A percentile compares a stretch with the other conserved stretches of the same genome.
These are phyloP conservation scores for Jamesozyma lodderae DNA, from an alignment of 805 yeast species.

Conservation along the genomic window DNA sequence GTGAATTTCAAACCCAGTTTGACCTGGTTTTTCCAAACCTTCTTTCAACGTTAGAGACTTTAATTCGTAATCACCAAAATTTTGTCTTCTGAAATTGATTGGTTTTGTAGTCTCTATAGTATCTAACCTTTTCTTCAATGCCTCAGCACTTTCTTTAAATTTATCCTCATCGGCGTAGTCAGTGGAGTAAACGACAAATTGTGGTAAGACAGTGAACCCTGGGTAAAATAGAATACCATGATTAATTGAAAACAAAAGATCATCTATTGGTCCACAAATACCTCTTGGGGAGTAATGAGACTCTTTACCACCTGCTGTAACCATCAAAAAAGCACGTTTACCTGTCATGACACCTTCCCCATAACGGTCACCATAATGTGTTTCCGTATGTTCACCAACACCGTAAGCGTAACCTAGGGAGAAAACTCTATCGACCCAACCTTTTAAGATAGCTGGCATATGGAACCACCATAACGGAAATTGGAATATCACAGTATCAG, in stretches of 20 bases:
- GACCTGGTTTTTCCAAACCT: slow-evolving; percentile 12
- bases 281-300: slow-evolving; percentile 14
- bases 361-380: slow-evolving; percentile 11
- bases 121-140: slow-evolving; percentile 7
- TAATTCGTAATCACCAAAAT: slow-evolving; percentile 17
- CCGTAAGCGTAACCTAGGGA: slow-evolving; percentile 23
- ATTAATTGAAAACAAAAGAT: slow-evolving; percentile 20
- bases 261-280: slow-evolving; percentile 19
- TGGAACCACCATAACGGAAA: slow-evolving; percentile 30
- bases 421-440: slow-evolving; percentile 26
- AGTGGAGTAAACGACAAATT: slow-evolving; percentile 10
- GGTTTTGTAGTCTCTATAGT: slow-evolving; percentile 8
- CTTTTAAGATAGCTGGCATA: slow-evolving; percentile 27
- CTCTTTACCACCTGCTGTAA: slow-evolving; percentile 13
- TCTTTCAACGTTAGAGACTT: slow-evolving; percentile 8
- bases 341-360: slow-evolving; percentile 22
- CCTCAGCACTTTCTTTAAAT: slow-evolving; percentile 2
- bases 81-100: slow-evolving; percentile 15
- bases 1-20: slow-evolving; percentile 12
- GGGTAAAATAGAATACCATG: slow-evolving; percentile 21
- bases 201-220: slow-evolving; percentile 19
- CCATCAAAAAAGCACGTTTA: slow-evolving; percentile 14
- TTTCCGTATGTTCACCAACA: slow-evolving; percentile 10
- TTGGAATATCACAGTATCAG: slow-evolving; percentile 21
- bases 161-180: slow-evolving; percentile 3